Evolutionary conservation across 768 basidiomycete species (phyloP).

Genomic region (Tricholoma hemisulphureum): DNA sequence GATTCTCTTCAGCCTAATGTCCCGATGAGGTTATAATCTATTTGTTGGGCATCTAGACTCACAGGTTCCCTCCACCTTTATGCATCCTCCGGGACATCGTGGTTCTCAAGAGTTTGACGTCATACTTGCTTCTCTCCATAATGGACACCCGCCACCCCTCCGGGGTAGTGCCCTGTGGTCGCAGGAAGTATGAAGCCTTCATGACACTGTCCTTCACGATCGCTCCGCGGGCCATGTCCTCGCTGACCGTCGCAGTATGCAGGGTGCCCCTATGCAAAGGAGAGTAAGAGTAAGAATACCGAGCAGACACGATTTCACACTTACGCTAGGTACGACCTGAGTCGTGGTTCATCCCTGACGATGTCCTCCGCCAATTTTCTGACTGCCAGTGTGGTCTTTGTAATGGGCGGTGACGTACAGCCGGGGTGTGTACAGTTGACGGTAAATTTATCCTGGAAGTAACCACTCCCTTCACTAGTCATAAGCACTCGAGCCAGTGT

Average conservation of each 20-base stretch:
- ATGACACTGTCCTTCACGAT: constrained; percentile 3
- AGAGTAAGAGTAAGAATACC: no score
- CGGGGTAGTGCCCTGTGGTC: not conserved
- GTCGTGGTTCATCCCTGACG: not conserved
- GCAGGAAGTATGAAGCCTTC: not conserved
- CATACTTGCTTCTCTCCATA: not conserved
- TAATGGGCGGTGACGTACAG: constrained; percentile 2
- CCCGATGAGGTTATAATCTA: no score
- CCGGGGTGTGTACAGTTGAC: not conserved
- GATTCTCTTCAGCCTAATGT: constrained; percentile 34
- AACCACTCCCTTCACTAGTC: constrained; percentile 4
- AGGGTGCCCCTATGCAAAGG: not conserved
- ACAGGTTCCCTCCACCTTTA: constrained; percentile 19
- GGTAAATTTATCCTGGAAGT: constrained; percentile 11
- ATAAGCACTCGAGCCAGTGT: not conserved
- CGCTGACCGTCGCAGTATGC: not conserved
- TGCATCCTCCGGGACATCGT: not conserved
- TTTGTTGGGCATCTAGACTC: no score
- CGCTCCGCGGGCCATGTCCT: not conserved
- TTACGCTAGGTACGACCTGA: constrained; percentile 8
- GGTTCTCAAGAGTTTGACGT: not conserved
- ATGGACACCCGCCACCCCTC: constrained; percentile 1
- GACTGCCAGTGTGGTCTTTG: constrained; percentile 3
- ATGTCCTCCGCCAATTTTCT: constrained; percentile 13
- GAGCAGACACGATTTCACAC: not conserved